phyloP scores from a whole-genome alignment of 1,284 basidiomycete genomes.

The Takashimella koratensis region DNA sequence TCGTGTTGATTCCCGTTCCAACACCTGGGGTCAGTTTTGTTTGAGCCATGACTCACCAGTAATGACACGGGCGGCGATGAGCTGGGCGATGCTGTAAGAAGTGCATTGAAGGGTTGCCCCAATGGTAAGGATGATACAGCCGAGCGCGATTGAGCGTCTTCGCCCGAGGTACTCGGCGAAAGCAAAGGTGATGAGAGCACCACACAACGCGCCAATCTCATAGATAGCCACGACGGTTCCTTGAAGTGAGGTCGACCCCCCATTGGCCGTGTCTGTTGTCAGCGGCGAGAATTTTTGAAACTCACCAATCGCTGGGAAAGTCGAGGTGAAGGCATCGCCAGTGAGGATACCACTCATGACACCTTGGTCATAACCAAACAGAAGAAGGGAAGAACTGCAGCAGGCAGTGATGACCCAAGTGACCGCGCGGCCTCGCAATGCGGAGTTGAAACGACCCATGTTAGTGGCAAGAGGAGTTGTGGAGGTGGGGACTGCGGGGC shows the following conservation, averaged over 20 bases:
- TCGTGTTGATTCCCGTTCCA: conserved; percentile 49
- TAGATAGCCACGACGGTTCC: conserved; percentile 28
- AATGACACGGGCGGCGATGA: conserved; percentile 49
- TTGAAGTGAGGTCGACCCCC: conserved; percentile 27
- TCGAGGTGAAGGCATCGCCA: conserved; percentile 15
- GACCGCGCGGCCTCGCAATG: no score
- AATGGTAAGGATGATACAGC: conserved; percentile 39
- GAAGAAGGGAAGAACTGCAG: conserved; percentile 1
- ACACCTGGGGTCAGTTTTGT: no score
- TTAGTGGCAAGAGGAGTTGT: no score
- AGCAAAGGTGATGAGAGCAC: conserved; percentile 1
- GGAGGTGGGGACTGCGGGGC: no score
- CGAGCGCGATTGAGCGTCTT: conserved; percentile 16
- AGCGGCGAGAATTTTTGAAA: not conserved
- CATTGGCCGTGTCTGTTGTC: conserved; percentile 11
- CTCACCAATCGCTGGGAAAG: conserved; percentile 19
- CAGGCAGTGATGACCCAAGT: not conserved
- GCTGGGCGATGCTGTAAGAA: conserved; percentile 37
- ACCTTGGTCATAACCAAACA: conserved; percentile 49
- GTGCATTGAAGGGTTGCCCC: conserved; percentile 45
- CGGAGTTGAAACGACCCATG: no score
- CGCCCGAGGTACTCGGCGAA: conserved; percentile 7
- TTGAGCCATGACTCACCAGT: no score
- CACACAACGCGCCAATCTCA: no score
- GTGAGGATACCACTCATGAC: conserved; percentile 48